Evolutionary conservation across 345 rosid species (phyloP), one percentile per base, ranked within the genome.

Genomic region (Boechera retrofracta): DNA sequence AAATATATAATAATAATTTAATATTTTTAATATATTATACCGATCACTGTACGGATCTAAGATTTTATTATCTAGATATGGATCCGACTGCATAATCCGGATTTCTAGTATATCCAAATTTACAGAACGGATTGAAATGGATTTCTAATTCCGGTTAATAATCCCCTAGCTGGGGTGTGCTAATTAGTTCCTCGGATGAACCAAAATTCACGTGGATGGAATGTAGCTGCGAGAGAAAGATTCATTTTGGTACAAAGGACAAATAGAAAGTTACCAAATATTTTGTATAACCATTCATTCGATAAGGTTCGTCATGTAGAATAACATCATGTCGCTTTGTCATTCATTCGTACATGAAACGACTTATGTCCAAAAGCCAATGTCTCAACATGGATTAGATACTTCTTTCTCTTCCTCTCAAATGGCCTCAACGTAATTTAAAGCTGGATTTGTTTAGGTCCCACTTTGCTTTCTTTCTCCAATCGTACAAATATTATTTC

Each of bases 261-360:
- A 49, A 72, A 72, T 15, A 60, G 36, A 61, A 61, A 72, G 41
- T 51, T 61, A 49, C 69, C 38, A 72, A 61, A 72, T 61, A 51
- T 61, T 36, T 16, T n/a, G 48, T 71, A 67, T 67, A 71, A 71
- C 58, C 21, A 48, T 6, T 71, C 67, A 48, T 59, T 59, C 33
- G 58, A 48, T 71, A 59, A 71, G 75, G 47, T 47, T 72, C 38
- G 38, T 49, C 31, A 72, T 72, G 39, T 60, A 49, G 58, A 71
- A 18, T 45, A 60, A 72, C 68, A 48, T 48, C 51, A 42, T 72
- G 61, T 72, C 60, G 16, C 60, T 60, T 72, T 60, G 49, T 36
- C 59, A 47, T 35, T 24, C 38, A 60, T 48, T 60, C 58, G 67
- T 60, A 60, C 68, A 36, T 71, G 66, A 57, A 32, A 32, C 18